Conservation (phyloP, 2,329 filamentous ascomycete species). For the Botryosphaeria dothidea region DNA sequence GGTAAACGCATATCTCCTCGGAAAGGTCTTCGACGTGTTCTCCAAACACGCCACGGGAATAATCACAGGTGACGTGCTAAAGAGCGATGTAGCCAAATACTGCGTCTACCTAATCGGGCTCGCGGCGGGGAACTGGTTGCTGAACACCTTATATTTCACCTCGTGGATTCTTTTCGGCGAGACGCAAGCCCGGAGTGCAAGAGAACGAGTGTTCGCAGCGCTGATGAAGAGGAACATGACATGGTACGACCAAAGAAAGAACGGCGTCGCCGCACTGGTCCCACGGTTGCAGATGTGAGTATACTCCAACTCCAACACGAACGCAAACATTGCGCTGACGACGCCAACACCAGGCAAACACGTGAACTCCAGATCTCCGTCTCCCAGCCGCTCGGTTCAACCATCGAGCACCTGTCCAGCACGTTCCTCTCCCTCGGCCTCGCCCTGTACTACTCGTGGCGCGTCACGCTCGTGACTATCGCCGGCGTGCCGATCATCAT, state of each 20-base stretch:
- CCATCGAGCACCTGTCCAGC: slow-evolving; percentile 65
- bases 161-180: slow-evolving; percentile 81
- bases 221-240: slow-evolving; percentile 72
- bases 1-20: slow-evolving; percentile 68
- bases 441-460: slow-evolving; percentile 80
- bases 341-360: slow-evolving; percentile 64
- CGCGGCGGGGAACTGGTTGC: slow-evolving; percentile 65
- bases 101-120: slow-evolving; percentile 65
- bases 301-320: not conserved
- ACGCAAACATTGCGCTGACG: not conserved
- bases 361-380: slow-evolving; percentile 78
- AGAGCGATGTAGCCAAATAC: slow-evolving; percentile 59
- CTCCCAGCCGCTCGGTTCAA: slow-evolving; percentile 75
- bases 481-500: slow-evolving; percentile 70
- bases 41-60: slow-evolving; percentile 63
- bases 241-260: slow-evolving; percentile 77
- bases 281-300: slow-evolving; percentile 72
- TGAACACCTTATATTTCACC: slow-evolving; percentile 66
- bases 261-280: slow-evolving; percentile 72
- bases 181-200: slow-evolving; percentile 68
- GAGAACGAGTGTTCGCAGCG: slow-evolving; percentile 65
- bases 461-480: slow-evolving; percentile 76
- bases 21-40: slow-evolving; percentile 72
- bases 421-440: slow-evolving; percentile 66
- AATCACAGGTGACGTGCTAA: slow-evolving; percentile 52